These are phyloP conservation scores for Arbutus unedo DNA, from an alignment of 148 eudicot species.

Conservation along the genomic window DNA sequence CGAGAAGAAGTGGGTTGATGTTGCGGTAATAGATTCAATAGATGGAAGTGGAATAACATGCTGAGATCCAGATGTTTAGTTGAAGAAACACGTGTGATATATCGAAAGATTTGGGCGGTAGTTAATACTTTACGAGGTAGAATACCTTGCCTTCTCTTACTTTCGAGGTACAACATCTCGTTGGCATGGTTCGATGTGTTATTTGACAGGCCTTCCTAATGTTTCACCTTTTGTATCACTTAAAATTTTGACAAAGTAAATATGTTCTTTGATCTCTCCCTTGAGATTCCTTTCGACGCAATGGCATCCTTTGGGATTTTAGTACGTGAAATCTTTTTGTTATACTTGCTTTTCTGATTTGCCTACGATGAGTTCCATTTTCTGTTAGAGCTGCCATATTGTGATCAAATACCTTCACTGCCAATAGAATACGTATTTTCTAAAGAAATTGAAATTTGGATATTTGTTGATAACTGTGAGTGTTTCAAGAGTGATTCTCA, in stretches of 20 bases:
- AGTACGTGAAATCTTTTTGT: neutral
- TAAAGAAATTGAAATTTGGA: no score
- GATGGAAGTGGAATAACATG: neutral
- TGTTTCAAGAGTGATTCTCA: no score
- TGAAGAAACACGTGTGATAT: neutral
- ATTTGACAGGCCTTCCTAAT: neutral
- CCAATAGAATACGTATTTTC: no score
- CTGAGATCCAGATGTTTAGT: neutral
- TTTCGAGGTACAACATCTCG: neutral
- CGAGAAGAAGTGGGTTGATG: neutral
- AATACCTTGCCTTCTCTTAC: neutral
- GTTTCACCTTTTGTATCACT: neutral
- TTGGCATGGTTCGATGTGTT: neutral
- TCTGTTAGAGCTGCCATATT: neutral
- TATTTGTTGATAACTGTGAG: no score
- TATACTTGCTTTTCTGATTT: neutral
- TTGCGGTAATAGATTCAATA: neutral
- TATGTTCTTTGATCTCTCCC: neutral
- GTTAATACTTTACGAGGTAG: neutral
- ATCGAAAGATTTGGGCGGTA: neutral
- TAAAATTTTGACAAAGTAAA: neutral
- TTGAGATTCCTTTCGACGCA: neutral
- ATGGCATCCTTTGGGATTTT: conserved; percentile 6
- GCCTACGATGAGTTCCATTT: neutral
- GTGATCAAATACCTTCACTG: neutral